Percentiles rank a stretch among this genome's conserved stretches.
phyloP scores from a whole-genome alignment of 345 rosid species.

The Citrus hindsii region DNA sequence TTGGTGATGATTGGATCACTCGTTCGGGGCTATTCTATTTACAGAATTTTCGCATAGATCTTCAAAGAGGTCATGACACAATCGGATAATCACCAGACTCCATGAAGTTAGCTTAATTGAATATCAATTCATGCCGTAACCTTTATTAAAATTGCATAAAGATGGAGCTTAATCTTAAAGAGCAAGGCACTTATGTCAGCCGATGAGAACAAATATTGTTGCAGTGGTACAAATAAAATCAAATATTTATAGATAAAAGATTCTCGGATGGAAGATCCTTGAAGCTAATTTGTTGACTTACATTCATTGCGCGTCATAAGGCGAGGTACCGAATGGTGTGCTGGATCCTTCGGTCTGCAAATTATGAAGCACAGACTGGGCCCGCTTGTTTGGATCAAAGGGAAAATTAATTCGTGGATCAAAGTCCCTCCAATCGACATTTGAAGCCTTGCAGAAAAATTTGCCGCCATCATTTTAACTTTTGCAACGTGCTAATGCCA shows the following conservation, averaged over 20 bases:
- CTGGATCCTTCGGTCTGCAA: constrained; percentile 4
- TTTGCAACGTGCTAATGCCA: neutral
- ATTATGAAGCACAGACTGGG: no score
- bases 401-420: neutral
- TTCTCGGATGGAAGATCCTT: no score
- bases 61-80: neutral
- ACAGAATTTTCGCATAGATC: neutral
- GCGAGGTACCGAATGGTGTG: neutral
- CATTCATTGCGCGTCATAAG: no score
- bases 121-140: neutral
- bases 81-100: neutral
- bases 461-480: neutral
- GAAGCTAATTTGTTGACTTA: no score
- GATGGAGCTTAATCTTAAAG: neutral
- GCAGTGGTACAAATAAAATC: neutral
- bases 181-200: neutral
- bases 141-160: neutral
- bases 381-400: neutral
- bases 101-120: neutral
- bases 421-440: neutral
- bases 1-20: no score
- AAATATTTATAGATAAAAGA: neutral
- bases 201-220: neutral
- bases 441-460: neutral
- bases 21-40: neutral